Evolutionary conservation across 1,139 yeast genomes (phyloP).

Genomic region (Meyerozyma athensensis): DNA sequence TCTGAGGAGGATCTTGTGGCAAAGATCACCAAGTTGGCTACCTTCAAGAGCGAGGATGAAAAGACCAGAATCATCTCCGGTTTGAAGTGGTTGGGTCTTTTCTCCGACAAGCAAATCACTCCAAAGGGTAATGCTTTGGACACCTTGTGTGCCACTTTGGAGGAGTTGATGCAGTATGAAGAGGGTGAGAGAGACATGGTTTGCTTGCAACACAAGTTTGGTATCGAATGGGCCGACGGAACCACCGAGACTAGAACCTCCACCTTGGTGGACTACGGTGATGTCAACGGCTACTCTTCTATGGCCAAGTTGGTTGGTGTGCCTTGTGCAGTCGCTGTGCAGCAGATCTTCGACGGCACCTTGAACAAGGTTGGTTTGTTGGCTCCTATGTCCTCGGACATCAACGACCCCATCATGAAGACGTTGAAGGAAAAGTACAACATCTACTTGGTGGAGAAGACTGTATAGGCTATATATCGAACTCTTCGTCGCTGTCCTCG

Average conservation of each 20-base stretch:
- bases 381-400: conserved; percentile 90
- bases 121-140: conserved; percentile 95
- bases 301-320: conserved; percentile 99
- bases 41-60: conserved; percentile 76
- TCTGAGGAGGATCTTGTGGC: conserved; percentile 69
- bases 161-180: conserved; percentile 93
- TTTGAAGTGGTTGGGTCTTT: conserved; percentile 89
- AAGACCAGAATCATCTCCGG: conserved; percentile 85
- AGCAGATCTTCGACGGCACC: conserved; percentile 80
- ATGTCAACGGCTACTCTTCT: conserved; percentile 89
- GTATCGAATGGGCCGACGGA: conserved; percentile 95
- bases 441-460: conserved; percentile 85
- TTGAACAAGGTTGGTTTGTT: conserved; percentile 70
- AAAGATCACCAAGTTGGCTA: conserved; percentile 72
- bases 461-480: conserved; percentile 30
- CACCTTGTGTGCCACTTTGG: conserved; percentile 93
- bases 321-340: conserved; percentile 95
- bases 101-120: conserved; percentile 67
- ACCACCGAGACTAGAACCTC: conserved; percentile 87
- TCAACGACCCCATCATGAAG: conserved; percentile 86
- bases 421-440: conserved; percentile 86
- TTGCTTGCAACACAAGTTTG: conserved; percentile 94
- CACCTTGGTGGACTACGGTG: conserved; percentile 92
- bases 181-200: conserved; percentile 95
- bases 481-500: conserved; percentile 38